A percentile compares a stretch with the other conserved stretches of the same genome.
These are phyloP conservation scores for Penicillium cosmopolitanum DNA, from an alignment of 495 filamentous ascomycete species.

Conservation along the genomic window DNA sequence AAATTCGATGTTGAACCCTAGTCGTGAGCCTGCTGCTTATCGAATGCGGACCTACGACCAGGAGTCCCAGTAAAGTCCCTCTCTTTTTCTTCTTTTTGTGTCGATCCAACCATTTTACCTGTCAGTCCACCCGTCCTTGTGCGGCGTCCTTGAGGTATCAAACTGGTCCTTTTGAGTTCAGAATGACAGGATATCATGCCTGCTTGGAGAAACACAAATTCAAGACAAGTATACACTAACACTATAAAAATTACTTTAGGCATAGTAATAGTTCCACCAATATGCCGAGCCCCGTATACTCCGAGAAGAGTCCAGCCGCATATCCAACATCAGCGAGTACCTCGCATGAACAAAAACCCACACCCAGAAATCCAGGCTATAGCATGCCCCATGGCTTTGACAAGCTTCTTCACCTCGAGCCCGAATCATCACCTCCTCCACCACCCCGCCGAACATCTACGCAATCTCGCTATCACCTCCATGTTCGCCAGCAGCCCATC, in stretches of 20 bases:
- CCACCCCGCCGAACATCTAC: slow-evolving; percentile 27
- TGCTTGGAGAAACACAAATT: not conserved
- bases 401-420: slow-evolving; percentile 44
- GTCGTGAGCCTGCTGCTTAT: slow-evolving; percentile 33
- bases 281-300: slow-evolving; percentile 40
- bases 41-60: slow-evolving; percentile 36
- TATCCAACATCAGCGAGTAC: slow-evolving; percentile 15
- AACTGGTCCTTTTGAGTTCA: slow-evolving; percentile 7
- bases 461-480: slow-evolving; percentile 57
- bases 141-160: slow-evolving; percentile 10
- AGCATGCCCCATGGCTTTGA: slow-evolving; percentile 48
- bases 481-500: slow-evolving; percentile 85
- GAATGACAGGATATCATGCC: not conserved
- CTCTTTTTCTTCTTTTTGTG: slow-evolving; percentile 23
- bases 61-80: slow-evolving; percentile 47
- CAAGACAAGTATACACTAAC: slow-evolving; percentile 7
- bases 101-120: slow-evolving; percentile 22
- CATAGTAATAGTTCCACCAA: slow-evolving; percentile 38
- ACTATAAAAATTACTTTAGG: slow-evolving; percentile 19
- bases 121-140: slow-evolving; percentile 27
- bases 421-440: slow-evolving; percentile 32
- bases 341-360: slow-evolving; percentile 15
- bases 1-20: slow-evolving; percentile 25
- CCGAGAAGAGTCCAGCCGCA: slow-evolving; percentile 33
- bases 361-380: slow-evolving; percentile 28